Evolutionary conservation across 75 land plant species (phyloP).

Genomic region (Pinus taeda): DNA sequence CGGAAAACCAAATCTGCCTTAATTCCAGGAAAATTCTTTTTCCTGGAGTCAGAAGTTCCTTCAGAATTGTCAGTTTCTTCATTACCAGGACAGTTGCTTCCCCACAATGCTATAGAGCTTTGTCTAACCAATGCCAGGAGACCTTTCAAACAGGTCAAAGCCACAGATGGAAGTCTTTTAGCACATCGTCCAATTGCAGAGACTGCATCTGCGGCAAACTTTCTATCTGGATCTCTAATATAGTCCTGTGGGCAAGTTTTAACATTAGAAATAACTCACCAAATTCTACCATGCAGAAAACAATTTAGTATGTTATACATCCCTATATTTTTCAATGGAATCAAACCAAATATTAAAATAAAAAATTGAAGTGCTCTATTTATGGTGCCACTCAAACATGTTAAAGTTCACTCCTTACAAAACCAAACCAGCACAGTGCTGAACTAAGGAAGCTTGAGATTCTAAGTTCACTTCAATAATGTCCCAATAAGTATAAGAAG

Average conservation of each 20-base stretch:
- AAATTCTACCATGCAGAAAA: neutral
- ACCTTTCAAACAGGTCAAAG: conserved; percentile 65
- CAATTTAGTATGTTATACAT: neutral
- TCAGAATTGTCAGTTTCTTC: conserved; percentile 4
- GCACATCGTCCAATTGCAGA: conserved; percentile 92
- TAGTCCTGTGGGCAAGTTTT: conserved; percentile 62
- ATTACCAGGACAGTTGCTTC: neutral
- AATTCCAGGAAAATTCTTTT: conserved; percentile 7
- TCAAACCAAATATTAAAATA: neutral
- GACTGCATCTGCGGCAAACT: conserved; percentile 93
- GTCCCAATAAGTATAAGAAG: neutral
- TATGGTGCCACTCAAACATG: neutral
- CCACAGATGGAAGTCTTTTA: conserved; percentile 52
- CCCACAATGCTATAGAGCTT: conserved; percentile 21
- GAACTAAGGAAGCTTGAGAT: neutral
- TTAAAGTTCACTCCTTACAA: neutral
- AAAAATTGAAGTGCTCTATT: neutral
- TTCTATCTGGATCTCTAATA: conserved; percentile 77
- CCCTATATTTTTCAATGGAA: neutral
- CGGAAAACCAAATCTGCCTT: neutral
- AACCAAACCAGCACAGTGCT: neutral
- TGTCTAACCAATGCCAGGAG: conserved; percentile 53
- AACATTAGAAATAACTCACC: neutral
- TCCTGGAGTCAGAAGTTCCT: conserved; percentile 1
- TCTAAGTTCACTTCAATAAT: neutral